Percentiles rank a stretch among this genome's conserved stretches.
Evolutionary conservation across 2,329 filamentous ascomycete species (phyloP).

Genomic region (Ilyonectria destructans): DNA sequence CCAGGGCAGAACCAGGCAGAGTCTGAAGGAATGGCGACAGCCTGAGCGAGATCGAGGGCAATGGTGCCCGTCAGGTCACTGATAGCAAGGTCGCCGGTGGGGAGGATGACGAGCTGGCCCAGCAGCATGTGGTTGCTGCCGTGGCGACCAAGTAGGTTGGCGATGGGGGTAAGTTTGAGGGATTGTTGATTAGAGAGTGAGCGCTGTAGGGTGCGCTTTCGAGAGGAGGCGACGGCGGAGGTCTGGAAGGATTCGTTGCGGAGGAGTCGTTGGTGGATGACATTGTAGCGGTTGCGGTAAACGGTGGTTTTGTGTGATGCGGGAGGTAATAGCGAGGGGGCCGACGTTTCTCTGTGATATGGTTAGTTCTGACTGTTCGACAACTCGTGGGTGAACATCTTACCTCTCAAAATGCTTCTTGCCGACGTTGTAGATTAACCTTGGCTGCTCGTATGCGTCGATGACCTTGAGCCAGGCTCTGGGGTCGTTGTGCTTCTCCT

Average conservation of each 20-base stretch:
- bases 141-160: constrained; percentile 82
- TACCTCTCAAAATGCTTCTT: constrained; percentile 95
- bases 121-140: constrained; percentile 90
- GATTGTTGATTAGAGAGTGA: constrained; percentile 77
- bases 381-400: constrained; percentile 22
- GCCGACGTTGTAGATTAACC: constrained; percentile 80
- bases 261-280: constrained; percentile 92
- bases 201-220: constrained; percentile 68
- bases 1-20: constrained; percentile 95
- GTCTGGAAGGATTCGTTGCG: constrained; percentile 95
- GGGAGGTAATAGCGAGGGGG: constrained; percentile 81
- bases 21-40: constrained; percentile 85
- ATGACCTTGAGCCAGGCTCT: constrained; percentile 89
- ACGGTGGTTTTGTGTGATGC: constrained; percentile 87
- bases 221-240: constrained; percentile 78
- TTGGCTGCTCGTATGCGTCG: constrained; percentile 88
- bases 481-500: constrained; percentile 77
- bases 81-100: constrained; percentile 86
- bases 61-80: constrained; percentile 93
- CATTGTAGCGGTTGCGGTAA: constrained; percentile 92
- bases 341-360: constrained; percentile 68
- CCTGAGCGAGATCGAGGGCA: constrained; percentile 84
- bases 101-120: constrained; percentile 85
- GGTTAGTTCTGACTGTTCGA: constrained; percentile 37
- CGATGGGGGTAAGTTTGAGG: constrained; percentile 91